phyloP scores from a whole-genome alignment of 1,139 yeast species.

The Taiozyma sp. region DNA sequence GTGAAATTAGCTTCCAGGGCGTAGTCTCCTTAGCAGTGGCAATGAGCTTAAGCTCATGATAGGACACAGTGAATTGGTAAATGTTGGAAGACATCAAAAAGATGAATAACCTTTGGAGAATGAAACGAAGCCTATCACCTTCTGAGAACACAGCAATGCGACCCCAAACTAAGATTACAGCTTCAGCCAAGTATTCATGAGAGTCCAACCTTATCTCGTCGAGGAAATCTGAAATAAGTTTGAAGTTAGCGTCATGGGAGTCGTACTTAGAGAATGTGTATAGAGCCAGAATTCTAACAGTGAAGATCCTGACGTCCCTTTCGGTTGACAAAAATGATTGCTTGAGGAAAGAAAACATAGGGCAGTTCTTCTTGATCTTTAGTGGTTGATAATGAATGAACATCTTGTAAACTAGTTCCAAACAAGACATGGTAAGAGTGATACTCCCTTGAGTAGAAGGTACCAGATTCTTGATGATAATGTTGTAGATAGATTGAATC shows the following conservation, averaged over 20 bases:
- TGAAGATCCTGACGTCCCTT: constrained; percentile 49
- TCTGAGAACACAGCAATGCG: constrained; percentile 53
- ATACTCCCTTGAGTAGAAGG: constrained; percentile 23
- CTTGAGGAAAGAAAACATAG: constrained; percentile 26
- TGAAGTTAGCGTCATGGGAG: constrained; percentile 13
- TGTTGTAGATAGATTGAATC: constrained; percentile 19
- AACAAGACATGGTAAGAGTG: constrained; percentile 35
- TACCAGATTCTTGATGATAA: constrained; percentile 21
- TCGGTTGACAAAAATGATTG: constrained; percentile 30
- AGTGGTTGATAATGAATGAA: constrained; percentile 48
- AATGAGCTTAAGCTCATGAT: constrained; percentile 48
- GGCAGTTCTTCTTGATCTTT: constrained; percentile 14
- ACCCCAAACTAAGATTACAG: constrained; percentile 56
- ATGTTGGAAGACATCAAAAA: constrained; percentile 56
- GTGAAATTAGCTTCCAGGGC: constrained; percentile 60
- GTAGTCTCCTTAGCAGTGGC: constrained; percentile 33
- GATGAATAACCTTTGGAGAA: constrained; percentile 55
- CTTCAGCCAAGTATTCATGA: constrained; percentile 49
- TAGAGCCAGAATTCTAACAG: constrained; percentile 32
- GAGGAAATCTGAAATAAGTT: constrained; percentile 10
- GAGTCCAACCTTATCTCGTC: constrained; percentile 10
- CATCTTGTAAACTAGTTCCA: constrained; percentile 42
- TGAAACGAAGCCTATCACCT: constrained; percentile 60
- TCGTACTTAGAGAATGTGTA: constrained; percentile 14
- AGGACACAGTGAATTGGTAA: constrained; percentile 61